A percentile compares a stretch with the other conserved stretches of the same genome.
Evolutionary conservation across 176 grass and related monocot species (phyloP).

Genomic region (barley (Hordeum vulgare)): MorexV3_pseudomolecules_assembly NC_058520.1:414621518-414622017

Average conservation of each 20-base stretch:
- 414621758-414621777: neutral
- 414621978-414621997: too few species aligned
- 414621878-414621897: too few species aligned
- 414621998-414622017: too few species aligned
- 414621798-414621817: too few species aligned
- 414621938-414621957: too few species aligned
- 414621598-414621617: neutral
- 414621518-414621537: neutral
- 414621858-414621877: too few species aligned
- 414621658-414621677: neutral
- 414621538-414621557: neutral
- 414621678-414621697: neutral
- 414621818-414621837: too few species aligned
- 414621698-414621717: neutral
- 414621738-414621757: neutral
- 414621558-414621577: neutral
- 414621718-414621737: neutral
- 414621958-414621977: too few species aligned
- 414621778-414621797: neutral
- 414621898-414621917: too few species aligned
- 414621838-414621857: too few species aligned
- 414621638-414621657: neutral
- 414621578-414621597: neutral
- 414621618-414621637: neutral
- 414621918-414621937: too few species aligned